phyloP scores from a whole-genome alignment of 495 filamentous ascomycete species.

The Trichoderma reesei region DNA sequence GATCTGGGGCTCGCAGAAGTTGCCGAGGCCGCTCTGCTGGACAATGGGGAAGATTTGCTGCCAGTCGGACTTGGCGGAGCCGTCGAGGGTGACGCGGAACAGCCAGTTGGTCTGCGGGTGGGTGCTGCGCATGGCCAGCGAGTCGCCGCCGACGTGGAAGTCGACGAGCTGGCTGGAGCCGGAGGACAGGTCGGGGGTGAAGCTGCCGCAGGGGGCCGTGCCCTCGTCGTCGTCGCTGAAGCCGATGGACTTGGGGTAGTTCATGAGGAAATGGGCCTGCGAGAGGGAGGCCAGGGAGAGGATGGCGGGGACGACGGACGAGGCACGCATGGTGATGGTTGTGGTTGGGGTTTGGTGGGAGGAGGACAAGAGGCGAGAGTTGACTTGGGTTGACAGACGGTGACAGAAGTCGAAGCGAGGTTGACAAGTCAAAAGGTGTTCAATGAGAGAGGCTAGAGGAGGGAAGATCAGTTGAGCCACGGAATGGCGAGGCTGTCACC shows the following conservation, averaged over 20 bases:
- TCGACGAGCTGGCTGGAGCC: constrained; percentile 24
- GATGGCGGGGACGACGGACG: constrained; percentile 15
- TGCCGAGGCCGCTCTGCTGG: constrained; percentile 34
- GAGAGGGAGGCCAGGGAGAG: constrained; percentile 26
- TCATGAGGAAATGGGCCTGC: constrained; percentile 38
- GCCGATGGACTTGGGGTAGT: constrained; percentile 33
- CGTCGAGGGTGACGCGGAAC: constrained; percentile 40
- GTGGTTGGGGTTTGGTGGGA: not conserved
- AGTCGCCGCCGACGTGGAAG: constrained; percentile 43
- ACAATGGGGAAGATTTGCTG: constrained; percentile 36
- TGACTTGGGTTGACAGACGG: too few species aligned
- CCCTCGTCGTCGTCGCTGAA: constrained; percentile 36
- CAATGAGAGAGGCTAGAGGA: not conserved
- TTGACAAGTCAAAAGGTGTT: too few species aligned
- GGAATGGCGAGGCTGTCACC: not conserved
- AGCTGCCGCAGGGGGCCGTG: constrained; percentile 38
- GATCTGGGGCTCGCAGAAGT: constrained; percentile 33
- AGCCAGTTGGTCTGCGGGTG: constrained; percentile 40
- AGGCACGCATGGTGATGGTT: constrained; percentile 22
- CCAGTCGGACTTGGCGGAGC: constrained; percentile 35
- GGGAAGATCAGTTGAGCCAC: not conserved
- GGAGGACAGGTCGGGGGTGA: constrained; percentile 25
- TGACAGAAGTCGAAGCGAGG: too few species aligned
- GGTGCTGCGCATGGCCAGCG: constrained; percentile 26
- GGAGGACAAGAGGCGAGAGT: not conserved